Evolutionary conservation across 768 basidiomycete genomes (phyloP).

Genomic region (Suillus bovinus): DNA sequence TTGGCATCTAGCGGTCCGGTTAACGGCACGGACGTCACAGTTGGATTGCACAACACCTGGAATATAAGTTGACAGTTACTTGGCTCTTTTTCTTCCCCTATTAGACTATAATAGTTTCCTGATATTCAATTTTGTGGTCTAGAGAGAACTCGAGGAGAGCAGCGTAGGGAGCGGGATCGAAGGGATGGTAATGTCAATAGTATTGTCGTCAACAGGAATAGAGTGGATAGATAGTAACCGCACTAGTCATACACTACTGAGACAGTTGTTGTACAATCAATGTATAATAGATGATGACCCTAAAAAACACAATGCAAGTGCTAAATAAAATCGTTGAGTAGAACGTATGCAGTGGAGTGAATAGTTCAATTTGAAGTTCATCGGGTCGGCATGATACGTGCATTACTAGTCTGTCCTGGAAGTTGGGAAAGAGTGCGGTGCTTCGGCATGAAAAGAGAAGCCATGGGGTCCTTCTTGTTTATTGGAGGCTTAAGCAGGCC

Average conservation of each 20-base stretch:
- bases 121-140: not conserved
- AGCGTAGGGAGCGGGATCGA: not conserved
- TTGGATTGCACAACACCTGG: constrained; percentile 80
- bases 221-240: not conserved
- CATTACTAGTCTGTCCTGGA: constrained; percentile 34
- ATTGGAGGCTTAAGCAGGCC: constrained; percentile 39
- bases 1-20: constrained; percentile 42
- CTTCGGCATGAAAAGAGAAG: constrained; percentile 70
- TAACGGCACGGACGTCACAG: constrained; percentile 72
- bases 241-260: not conserved
- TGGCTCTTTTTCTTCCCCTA: no score
- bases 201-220: not conserved
- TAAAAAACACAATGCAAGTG: not conserved
- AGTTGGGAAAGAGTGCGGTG: constrained; percentile 63
- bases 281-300: not conserved
- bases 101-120: not conserved
- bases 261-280: not conserved
- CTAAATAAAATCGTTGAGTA: not conserved
- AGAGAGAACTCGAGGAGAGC: not conserved
- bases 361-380: constrained; percentile 9
- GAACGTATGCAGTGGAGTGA: not conserved
- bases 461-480: constrained; percentile 65
- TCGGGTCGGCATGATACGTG: constrained; percentile 23
- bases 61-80: constrained; percentile 34
- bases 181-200: not conserved